Percentiles rank a stretch among this genome's conserved stretches.
phyloP scores from a whole-genome alignment of 441 rosid species.

The Rhodomyrtus psidioides region DNA sequence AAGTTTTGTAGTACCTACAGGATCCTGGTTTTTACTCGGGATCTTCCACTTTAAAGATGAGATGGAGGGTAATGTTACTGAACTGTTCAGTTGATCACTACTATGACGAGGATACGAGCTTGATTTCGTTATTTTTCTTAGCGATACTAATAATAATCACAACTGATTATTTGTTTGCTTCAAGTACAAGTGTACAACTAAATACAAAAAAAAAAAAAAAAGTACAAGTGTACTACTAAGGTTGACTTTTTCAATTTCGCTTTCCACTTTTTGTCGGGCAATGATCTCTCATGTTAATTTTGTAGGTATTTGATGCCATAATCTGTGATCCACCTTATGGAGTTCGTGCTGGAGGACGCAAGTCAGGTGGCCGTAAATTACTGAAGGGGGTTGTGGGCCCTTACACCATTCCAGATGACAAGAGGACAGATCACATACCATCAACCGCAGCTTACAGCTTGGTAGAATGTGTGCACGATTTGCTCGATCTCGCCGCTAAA shows the following conservation, averaged over 20 bases:
- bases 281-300: neutral
- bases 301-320: slow-evolving; percentile 83
- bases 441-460: slow-evolving; percentile 86
- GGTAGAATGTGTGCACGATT: slow-evolving; percentile 85
- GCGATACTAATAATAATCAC: neutral
- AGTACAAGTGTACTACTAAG: neutral
- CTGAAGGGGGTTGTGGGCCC: slow-evolving; percentile 77
- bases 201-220: too few relatives aligned
- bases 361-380: slow-evolving; percentile 92
- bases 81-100: neutral
- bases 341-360: slow-evolving; percentile 95
- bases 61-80: neutral
- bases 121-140: neutral
- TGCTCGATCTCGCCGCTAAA: slow-evolving; percentile 78
- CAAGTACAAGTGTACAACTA: too few relatives aligned
- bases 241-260: neutral
- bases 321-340: slow-evolving; percentile 96
- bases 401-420: slow-evolving; percentile 84
- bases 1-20: neutral
- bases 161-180: neutral
- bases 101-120: neutral
- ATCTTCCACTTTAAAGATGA: neutral
- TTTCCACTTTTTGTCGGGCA: neutral
- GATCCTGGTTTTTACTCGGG: neutral
- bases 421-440: slow-evolving; percentile 82